Evolutionary conservation across 2,329 filamentous ascomycete species (phyloP), one percentile per base, ranked within the genome.

Genomic region (Allantophomopsis lycopodina): DNA sequence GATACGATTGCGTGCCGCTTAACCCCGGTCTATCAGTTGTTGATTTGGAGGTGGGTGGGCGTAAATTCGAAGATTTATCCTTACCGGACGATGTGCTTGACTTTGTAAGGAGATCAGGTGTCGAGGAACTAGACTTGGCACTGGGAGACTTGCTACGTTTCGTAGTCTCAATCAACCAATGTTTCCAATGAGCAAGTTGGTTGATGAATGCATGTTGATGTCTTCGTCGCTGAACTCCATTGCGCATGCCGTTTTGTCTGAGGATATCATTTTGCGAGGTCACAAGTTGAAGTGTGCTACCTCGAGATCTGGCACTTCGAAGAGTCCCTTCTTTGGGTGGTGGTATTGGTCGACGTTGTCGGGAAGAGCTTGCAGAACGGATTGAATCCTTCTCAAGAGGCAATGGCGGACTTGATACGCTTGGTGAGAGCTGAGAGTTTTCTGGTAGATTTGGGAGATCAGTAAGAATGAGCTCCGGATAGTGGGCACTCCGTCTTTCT

Each of bases 201-300:
- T 75, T 76, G 42, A 82, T 69, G 42, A 83, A 71, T 10, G 76
- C 69, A 50, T 75, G 68, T 42, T 76, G 69, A 49, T 73, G 73
- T 44, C 70, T 71, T 32, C 71, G 70, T 39, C 64, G 60, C 34
- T 66, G 64, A 42, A 47, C 44, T 36, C 47, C 44, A 30, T 43
- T 41, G n/a, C 41, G 36, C 14, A 34, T 40, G 15, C 50, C 53
- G 47, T 71, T 70, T n/a, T 63, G 58, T 36, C 66, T 64, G 13
- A 78, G 60, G 7, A 81, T 58, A 46, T 81, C 76, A 16, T 74
- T 71, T 47, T 80, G 79, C 32, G 66, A 71, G 12, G 75, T 77
- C 8, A 93, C 86, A 4, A 93, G 73, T 54, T 94, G 86, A 23
- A 95, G 70, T 46, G 86, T 91, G 48, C 87, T 94, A 34, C 84